Base-by-base conservation (phyloP, 352 stramenopile species). In the Blastocystis sp. region DNA sequence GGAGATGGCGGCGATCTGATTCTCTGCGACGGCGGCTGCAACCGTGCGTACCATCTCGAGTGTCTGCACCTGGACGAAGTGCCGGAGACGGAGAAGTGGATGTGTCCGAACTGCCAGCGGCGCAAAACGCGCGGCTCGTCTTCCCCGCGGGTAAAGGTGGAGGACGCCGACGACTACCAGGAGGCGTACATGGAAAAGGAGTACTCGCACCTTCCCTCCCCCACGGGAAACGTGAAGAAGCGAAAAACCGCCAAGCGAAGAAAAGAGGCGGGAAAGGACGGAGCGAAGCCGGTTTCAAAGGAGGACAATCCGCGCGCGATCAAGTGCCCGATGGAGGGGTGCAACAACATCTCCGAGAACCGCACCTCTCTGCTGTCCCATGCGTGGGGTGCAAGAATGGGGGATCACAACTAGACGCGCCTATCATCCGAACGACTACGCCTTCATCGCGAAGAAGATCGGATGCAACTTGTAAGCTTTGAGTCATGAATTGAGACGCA, bases 21-120 rank as follows among this genome's bases (percentile, higher is more conserved):
- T 65, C 57, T 88, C 14, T 88, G 78, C 57, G 78, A 88, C 43
- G 78, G 78, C 21, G 78, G 78, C 9, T 88, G 78, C 34, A 71
- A 78, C 7, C 61, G 68, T 6, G 68, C 40, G 19, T 88, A 88
- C 52, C 78, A 88, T 45, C 48, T 88, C 21, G 57, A 71, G 10
- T 88, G 78, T 34, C 24, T 88, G 1, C 28, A 88, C 17, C 38
- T 88, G 6, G 60, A 34, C 1, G 70, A 69, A 6, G 57, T 88
- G 28, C 78, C 78, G 10, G n/a, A 79, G 40, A 65, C 40, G 1
- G 78, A 88, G 0, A 88, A 57, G 28, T 88, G 68, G 64, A 1
- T 88, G 68, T 88, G 78, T 78, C 78, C 78, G 4, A 54, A 65
- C 43, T 88, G 78, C 45, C 14, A 42, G 45, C 28, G 24, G 52